Conservation (phyloP, 1,284 basidiomycete species). For the Cystobasidium sp. region DNA sequence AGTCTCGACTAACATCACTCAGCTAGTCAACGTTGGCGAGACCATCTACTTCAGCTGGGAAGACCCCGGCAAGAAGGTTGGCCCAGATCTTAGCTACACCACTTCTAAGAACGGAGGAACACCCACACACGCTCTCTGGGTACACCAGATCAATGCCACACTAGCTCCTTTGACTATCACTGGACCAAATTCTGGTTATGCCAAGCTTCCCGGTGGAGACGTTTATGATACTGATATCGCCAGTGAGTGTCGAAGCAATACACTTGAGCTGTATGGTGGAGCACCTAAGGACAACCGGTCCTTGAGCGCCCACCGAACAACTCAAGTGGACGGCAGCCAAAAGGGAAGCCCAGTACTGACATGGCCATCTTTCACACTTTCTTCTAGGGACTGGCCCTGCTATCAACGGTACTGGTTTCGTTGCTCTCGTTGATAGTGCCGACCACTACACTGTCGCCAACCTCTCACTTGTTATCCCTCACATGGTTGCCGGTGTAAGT, state of each 20-base stretch:
- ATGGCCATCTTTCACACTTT: not conserved
- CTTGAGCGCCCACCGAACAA: too few species aligned
- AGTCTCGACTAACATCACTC: slow-evolving; percentile 63
- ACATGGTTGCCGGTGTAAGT: slow-evolving; percentile 45
- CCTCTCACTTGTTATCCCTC: slow-evolving; percentile 21
- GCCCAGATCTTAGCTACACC: slow-evolving; percentile 41
- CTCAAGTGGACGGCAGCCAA: too few species aligned
- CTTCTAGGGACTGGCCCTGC: not conserved
- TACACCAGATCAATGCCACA: slow-evolving; percentile 69
- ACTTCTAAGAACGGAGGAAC: slow-evolving; percentile 23
- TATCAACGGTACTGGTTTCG: slow-evolving; percentile 43
- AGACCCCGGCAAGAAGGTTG: slow-evolving; percentile 61
- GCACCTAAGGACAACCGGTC: too few species aligned
- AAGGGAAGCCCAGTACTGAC: too few species aligned
- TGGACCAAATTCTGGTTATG: slow-evolving; percentile 37
- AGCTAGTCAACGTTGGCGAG: slow-evolving; percentile 62
- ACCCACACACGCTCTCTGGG: slow-evolving; percentile 62
- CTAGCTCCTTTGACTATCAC: slow-evolving; percentile 55
- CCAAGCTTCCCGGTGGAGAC: slow-evolving; percentile 18
- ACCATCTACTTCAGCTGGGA: slow-evolving; percentile 66
- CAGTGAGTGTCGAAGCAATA: not conserved
- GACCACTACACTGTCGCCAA: slow-evolving; percentile 39
- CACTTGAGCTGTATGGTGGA: not conserved
- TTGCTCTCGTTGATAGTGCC: slow-evolving; percentile 37
- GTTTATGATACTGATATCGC: slow-evolving; percentile 41